Base-by-base conservation (phyloP, 1,139 yeast genomes). In the Geotrichum europaeum region DNA sequence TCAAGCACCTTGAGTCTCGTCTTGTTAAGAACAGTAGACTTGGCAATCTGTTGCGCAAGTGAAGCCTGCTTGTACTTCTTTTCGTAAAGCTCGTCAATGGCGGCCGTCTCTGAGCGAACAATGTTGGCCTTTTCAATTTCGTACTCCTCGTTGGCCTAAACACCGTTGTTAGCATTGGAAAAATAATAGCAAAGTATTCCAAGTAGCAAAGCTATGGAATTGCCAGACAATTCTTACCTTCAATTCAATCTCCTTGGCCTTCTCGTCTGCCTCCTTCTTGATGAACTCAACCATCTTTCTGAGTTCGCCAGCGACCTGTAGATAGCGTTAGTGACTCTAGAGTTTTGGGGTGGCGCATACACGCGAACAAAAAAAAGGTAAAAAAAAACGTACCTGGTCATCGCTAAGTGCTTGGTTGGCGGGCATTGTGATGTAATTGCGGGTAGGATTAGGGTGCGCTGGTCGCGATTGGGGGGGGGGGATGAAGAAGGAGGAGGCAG, bases 211-310 rank as follows among this genome's bases (percentile, higher is more conserved):
- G 20, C 28, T 5, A 2, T 15, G 20, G 51, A 4, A 40, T n/a
- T 40, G 47, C 7, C 18, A n/a, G 34, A 20, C 51, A 7, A 12
- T n/a, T 1, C 73, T 28, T 62, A 75, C 78, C 81, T 94, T 95
- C 72, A 94, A 81, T 75, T 82, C 86, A 72, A 95, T 91, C 76
- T 95, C 99, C 76, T 89, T 89, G 66, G 99, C 97, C 80, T 95
- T 95, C 77, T 95, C 99, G 71, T 92, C 96, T 49, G 99, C 99
- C 79, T 95, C 99, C 83, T 92, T 92, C 79, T 87, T 89, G 81
- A 95, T 95, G 85, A 94, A 95, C 75, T 96, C 94, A 75, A 94
- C 96, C 97, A 95, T 94, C 81, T 94, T 94, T 76, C 87, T 86
- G 77, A 94, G 90, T 80, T 94, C 99, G 69, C 91, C 89, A 73